Base-by-base conservation (phyloP, 1,139 yeast species). In the Diutina catenulata region DNA sequence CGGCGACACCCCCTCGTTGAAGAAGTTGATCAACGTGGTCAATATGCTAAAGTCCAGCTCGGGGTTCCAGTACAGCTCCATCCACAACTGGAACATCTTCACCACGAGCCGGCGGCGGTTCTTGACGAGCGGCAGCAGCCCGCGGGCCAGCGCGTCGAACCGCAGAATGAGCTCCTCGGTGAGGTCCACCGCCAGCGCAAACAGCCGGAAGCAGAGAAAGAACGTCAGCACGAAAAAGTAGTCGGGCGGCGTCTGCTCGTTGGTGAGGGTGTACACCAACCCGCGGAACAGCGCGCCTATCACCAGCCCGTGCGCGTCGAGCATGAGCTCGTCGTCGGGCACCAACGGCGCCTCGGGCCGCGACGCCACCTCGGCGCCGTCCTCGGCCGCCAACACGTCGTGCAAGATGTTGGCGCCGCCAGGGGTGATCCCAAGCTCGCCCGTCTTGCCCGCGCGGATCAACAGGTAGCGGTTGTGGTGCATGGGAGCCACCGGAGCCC, bases 11-110 rank as follows among this genome's bases (percentile, higher is more conserved):
- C 80, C 84, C 55, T 81, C 91, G 54, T 82, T 82, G 51, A 83
- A 79, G 49, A 86, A 80, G 50, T 80, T 80, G 29, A 82, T 66
- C 49, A 86, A 59, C 0, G 86, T 77, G 9, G 91, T 75, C 36
- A 87, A 57, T 25, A 77, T 63, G 19, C 58, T 61, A 43, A 70
- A 72, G 51, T 86, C 95, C 11, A 61, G 49, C 25, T 70, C 67
- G 40, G 68, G 73, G 47, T 76, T 73, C 95, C 95, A 88, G 52
- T 80, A 86, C 39, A 91, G 79, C 55, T 84, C 94, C 56, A 87
- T 59, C 97, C 97, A 88, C 38, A 76, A 62, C 50, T 76, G 81
- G 49, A 86, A 75, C 56, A 81, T 64, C 47, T 71, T 74, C 45
- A 79, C 75, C 32, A 84, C 75, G 40, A 80, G 59, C 43, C 76